Base-by-base conservation (phyloP, 345 rosid species). In the Euphorbia pulcherrima region DNA sequence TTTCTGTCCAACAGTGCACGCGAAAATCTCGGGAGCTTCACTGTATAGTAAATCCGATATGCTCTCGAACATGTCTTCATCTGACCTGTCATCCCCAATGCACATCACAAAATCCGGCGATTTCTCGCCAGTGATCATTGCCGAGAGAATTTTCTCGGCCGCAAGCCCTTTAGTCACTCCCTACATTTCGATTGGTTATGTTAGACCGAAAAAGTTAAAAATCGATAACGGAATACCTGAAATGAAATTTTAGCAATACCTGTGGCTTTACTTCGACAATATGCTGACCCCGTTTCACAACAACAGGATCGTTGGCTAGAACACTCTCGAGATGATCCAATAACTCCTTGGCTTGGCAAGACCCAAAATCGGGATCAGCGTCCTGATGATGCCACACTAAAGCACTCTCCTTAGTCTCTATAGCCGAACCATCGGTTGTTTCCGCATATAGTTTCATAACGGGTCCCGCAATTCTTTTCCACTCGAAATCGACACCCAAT, bases 191-290 rank as follows among this genome's bases (percentile, higher is more conserved):
- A 30, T 60, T 58, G 55, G 37, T 18, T 52, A 51, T 17, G 33
- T 77, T 69, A 71, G 13, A 24, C 48, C 55, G 10, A 27, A 40
- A 28, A 8, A 17, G 23, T 17, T 18, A 20, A 9, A 48, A 41
- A 18, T 5, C 16, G 52, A 62, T 0, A 60, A 48, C 28, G 37
- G 6, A 27, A n/a, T n/a, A n/a, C n/a, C n/a, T n/a, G n/a, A n/a
- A n/a, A n/a, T n/a, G n/a, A n/a, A n/a, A n/a, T n/a, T n/a, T n/a
- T 26, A 24, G 35, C 52, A 28, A n/a, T 76, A 82, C 90, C 88
- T 86, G 90, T 54, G 85, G 90, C 74, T 86, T 86, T 16, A 79
- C 88, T 81, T 86, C 90, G 55, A 86, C 86, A 63, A 86, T 86
- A n/a, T 80, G 75, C 66, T 78, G 84, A 7, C 90, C 90, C 72